Base-by-base conservation (phyloP, 352 stramenopile genomes). In the Thraustochytrium sp. region DNA sequence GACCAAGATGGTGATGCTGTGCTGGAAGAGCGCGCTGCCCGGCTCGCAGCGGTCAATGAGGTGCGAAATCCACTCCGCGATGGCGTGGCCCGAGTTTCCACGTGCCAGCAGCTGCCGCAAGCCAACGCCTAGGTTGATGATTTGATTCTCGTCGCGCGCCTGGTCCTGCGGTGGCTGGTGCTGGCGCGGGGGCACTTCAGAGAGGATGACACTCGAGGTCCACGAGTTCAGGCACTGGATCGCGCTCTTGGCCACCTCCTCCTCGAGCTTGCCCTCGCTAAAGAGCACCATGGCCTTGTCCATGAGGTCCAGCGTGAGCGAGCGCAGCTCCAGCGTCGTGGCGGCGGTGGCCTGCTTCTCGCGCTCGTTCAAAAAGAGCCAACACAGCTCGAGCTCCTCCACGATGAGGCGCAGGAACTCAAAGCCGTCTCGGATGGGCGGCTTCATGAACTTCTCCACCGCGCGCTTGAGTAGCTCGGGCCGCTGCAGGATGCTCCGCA, bases 381-480 rank as follows among this genome's bases (percentile, higher is more conserved):
- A 80, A 44, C 68, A 80, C 16, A 80, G 48, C 1, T 80, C 68
- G 31, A 80, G 68, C 68, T 80, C 68, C 42, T 80, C 68, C 23
- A 80, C 68, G n/a, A 80, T 63, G 31, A 80, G 68, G 18, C 40
- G 31, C 18, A 64, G 38, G 38, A 80, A 80, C 68, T 61, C 68
- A 34, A 80, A 80, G 34, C 31, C 53, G 34, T 65, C 48, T 5
- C 37, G 21, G 37, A 65, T 34, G 21, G 68, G 68, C 16, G 68
- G 68, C 26, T 63, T 46, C 68, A 49, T 48, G 46, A 61, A 80
- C 31, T 42, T 64, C 38, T 80, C 53, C 13, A 80, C 68, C 5
- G 68, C 48, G 68, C 31, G 63, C 9, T 44, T 36, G 3, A 80
- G 37, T 1, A 80, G 68, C 21, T 44, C 38, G 18, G 44, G 44